phyloP scores from a whole-genome alignment of 2,329 filamentous ascomycete species.

The Fonsecaea monophora region DNA sequence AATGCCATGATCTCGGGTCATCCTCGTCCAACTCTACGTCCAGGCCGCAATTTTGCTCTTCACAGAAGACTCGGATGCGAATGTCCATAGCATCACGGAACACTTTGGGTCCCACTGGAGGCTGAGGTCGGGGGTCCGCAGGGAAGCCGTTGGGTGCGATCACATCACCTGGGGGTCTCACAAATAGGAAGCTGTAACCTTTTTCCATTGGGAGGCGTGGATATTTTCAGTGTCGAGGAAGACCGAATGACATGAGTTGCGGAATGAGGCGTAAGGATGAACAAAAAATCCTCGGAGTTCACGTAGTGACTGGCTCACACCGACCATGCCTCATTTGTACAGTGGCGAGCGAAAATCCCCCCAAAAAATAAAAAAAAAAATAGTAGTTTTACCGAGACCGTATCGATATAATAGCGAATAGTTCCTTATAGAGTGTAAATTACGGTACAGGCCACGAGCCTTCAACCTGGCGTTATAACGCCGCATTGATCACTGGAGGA shows the following conservation, averaged over 20 bases:
- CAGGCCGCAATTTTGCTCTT: slow-evolving; percentile 63
- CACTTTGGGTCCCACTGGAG: slow-evolving; percentile 49
- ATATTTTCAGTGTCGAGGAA: no score
- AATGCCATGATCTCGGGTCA: slow-evolving; percentile 80
- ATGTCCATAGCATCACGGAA: slow-evolving; percentile 68
- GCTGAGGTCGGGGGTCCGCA: slow-evolving; percentile 33
- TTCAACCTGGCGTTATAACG: no score
- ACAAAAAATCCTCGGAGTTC: no score
- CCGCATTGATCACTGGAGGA: no score
- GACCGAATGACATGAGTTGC: no score
- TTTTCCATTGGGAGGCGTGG: slow-evolving; percentile 9
- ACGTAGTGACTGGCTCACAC: no score
- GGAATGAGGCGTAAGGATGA: no score
- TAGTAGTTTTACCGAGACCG: neutral
- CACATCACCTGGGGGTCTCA: slow-evolving; percentile 33
- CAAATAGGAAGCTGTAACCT: slow-evolving; percentile 24
- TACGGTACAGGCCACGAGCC: neutral
- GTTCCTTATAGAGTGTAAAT: neutral
- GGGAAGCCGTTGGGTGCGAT: slow-evolving; percentile 40
- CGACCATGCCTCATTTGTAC: neutral
- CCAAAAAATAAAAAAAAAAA: neutral
- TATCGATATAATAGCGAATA: neutral
- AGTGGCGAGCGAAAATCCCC: neutral
- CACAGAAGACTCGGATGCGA: slow-evolving; percentile 63
- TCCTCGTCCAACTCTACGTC: slow-evolving; percentile 81